Evolutionary conservation across 2,329 filamentous ascomycete genomes (phyloP).

Genomic region (Hymenoscyphus fructigenus): DNA sequence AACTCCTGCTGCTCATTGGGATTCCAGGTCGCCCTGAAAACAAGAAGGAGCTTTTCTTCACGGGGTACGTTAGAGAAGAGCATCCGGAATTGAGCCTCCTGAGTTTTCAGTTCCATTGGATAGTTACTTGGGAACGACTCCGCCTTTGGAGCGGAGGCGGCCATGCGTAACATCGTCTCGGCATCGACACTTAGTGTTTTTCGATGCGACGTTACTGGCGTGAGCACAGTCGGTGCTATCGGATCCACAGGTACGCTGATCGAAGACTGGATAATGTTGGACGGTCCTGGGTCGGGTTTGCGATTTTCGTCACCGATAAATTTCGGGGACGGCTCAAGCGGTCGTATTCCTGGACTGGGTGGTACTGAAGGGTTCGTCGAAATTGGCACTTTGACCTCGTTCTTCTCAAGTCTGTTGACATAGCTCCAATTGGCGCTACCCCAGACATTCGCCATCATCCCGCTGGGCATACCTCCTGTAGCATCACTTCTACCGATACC

Average conservation of each 20-base stretch:
- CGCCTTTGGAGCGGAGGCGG: constrained; percentile 23
- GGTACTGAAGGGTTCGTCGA: constrained; percentile 26
- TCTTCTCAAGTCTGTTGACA: constrained; percentile 59
- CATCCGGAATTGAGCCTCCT: constrained; percentile 90
- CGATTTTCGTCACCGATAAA: constrained; percentile 31
- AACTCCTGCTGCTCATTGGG: constrained; percentile 75
- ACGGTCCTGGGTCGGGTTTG: constrained; percentile 28
- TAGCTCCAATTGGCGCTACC: constrained; percentile 81
- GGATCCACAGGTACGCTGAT: constrained; percentile 30
- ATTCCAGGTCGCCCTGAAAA: constrained; percentile 88
- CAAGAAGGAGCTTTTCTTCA: constrained; percentile 81
- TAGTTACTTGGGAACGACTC: constrained; percentile 70
- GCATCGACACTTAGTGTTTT: constrained; percentile 34
- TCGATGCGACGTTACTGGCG: constrained; percentile 25
- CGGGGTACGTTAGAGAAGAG: constrained; percentile 79
- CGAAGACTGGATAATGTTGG: constrained; percentile 21
- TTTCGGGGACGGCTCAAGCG: constrained; percentile 31
- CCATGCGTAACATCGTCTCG: constrained; percentile 39
- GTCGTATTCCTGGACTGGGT: constrained; percentile 27
- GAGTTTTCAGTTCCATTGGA: constrained; percentile 75
- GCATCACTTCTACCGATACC: constrained; percentile 59
- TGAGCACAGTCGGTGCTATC: constrained; percentile 11
- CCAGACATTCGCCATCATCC: constrained; percentile 91
- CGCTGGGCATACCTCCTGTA: constrained; percentile 73
- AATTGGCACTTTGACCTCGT: constrained; percentile 43